Percentiles rank a stretch among this genome's conserved stretches.
Evolutionary conservation across 2,329 filamentous ascomycete genomes (phyloP).

Genomic region (Metarhizium guizhouense): DNA sequence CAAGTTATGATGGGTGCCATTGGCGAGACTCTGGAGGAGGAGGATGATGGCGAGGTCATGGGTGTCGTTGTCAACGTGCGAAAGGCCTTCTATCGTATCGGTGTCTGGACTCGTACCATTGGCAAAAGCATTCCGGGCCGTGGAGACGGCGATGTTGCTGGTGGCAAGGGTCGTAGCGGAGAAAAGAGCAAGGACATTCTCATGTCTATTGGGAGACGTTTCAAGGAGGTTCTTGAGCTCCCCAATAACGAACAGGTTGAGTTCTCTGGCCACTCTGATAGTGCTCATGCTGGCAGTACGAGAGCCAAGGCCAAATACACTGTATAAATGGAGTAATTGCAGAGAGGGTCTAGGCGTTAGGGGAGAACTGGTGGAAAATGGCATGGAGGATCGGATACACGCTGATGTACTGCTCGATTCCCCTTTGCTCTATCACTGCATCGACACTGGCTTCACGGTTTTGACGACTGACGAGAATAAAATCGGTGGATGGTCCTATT

Average conservation of each 20-base stretch:
- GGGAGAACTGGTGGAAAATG: slow-evolving; percentile 6
- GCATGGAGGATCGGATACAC: slow-evolving; percentile 17
- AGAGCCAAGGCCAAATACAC: slow-evolving; percentile 91
- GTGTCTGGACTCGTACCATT: slow-evolving; percentile 92
- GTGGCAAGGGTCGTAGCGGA: slow-evolving; percentile 65
- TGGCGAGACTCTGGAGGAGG: slow-evolving; percentile 92
- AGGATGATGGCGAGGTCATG: slow-evolving; percentile 96
- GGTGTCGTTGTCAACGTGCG: slow-evolving; percentile 98
- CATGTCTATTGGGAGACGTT: slow-evolving; percentile 73
- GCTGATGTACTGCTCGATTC: neutral
- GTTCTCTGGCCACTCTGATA: slow-evolving; percentile 94
- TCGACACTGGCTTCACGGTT: neutral
- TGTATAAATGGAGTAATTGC: slow-evolving; percentile 46
- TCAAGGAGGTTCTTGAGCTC: slow-evolving; percentile 87
- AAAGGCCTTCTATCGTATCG: slow-evolving; percentile 96
- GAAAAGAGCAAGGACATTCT: slow-evolving; percentile 85
- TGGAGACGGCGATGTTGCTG: slow-evolving; percentile 62
- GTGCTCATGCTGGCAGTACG: slow-evolving; percentile 85
- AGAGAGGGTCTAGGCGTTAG: neutral
- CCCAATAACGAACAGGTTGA: slow-evolving; percentile 71
- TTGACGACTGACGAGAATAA: slow-evolving; percentile 1
- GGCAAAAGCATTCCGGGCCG: slow-evolving; percentile 75
- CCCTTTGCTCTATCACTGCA: neutral
- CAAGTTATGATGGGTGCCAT: slow-evolving; percentile 95
- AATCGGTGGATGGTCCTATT: neutral